Evolutionary conservation across 305 asterid species (phyloP), one percentile per base, ranked within the genome.

Genomic region (Withania somnifera): DNA sequence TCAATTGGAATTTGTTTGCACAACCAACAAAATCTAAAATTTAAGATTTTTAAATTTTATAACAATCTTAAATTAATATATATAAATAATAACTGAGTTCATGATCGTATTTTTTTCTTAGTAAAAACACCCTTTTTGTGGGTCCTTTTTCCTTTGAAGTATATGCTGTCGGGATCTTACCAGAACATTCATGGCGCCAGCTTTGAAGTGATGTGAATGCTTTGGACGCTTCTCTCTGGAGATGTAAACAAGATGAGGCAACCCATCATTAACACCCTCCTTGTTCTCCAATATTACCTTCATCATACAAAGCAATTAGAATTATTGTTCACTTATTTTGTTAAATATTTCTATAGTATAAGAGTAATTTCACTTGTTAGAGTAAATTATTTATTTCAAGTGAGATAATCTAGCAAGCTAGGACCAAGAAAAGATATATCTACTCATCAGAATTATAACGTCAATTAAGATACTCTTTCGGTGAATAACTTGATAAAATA

Each of bases 101-200:
- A 2, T 13, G 0, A 1, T 45, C 6, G 3, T 45, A 42, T 42
- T 42, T 11, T 11, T 11, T 47, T 4, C 7, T 1, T 47, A 47
- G n/a, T n/a, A 1, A 47, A 47, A 47, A 47, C 15, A 47, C 53
- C 53, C 7, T 4, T n/a, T 30, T 50, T 13, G 53, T 13, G 53
- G 6, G 2, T 50, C 53, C 6, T 50, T 45, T 45, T 45, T 9
- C 11, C 14, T 42, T 10, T 10, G 14, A 54, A 47, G 45, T 38
- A 38, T 50, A 50, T 6, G 53, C n/a, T 50, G 11, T 50, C 15
- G 19, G 19, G 8, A 2, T 60, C 80, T 78, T 15, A 88, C 90
- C 90, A 88, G 81, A 81, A 86, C 88, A 56, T 88, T 88, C 90
- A 88, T 88, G 26, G 90, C 90, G 0, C 90, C 90, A 0, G 90